Conservation (phyloP, 805 yeast species). For the Maudiozyma pseudohumilis region DNA sequence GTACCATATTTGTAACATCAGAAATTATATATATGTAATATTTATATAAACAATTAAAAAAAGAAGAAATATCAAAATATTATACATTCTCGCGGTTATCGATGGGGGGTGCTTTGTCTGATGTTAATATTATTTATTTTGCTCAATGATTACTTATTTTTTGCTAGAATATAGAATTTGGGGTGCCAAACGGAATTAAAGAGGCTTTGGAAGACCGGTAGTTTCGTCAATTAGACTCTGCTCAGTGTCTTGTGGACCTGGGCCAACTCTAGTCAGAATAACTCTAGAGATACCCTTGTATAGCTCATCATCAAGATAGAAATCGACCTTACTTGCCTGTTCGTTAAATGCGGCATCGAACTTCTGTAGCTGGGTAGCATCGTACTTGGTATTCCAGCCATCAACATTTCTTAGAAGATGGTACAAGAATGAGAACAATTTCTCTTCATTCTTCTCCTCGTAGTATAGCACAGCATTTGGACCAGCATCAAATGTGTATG, state of each 20-base stretch:
- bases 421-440: slow-evolving; percentile 61
- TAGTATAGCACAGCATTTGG: slow-evolving; percentile 97
- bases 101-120: too few species aligned
- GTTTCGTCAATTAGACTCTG: slow-evolving; percentile 46
- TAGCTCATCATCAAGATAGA: slow-evolving; percentile 38
- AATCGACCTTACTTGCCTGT: slow-evolving; percentile 1
- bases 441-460: slow-evolving; percentile 61
- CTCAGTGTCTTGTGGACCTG: slow-evolving; percentile 63
- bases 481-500: slow-evolving; percentile 98
- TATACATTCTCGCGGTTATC: too few species aligned
- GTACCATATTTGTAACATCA: too few species aligned
- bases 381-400: slow-evolving; percentile 55
- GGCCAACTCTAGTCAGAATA: slow-evolving; percentile 78
- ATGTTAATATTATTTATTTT: too few species aligned
- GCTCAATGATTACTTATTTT: too few species aligned
- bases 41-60: too few species aligned
- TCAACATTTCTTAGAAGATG: slow-evolving; percentile 45
- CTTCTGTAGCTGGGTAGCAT: slow-evolving; percentile 20
- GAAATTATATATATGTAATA: too few species aligned
- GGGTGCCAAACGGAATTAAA: too few species aligned
- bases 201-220: slow-evolving; percentile 50
- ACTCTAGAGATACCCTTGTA: slow-evolving; percentile 70
- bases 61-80: too few species aligned
- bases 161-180: too few species aligned
- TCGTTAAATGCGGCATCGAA: slow-evolving; percentile 20